phyloP scores from a whole-genome alignment of 1,284 basidiomycete genomes.

The Rhodotorula sp. region DNA sequence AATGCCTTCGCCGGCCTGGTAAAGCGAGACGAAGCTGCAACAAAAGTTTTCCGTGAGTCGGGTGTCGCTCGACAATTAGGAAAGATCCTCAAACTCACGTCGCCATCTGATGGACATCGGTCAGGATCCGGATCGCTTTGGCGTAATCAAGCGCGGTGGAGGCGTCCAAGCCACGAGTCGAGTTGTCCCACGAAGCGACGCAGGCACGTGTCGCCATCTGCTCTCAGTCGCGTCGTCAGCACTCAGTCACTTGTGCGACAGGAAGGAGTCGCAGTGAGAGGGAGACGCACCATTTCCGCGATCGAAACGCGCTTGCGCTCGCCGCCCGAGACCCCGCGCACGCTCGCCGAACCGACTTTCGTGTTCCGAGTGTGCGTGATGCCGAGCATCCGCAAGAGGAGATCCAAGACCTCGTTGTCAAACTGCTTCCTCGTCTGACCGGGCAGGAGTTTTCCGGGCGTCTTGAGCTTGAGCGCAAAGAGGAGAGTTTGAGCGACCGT shows the following conservation, averaged over 20 bases:
- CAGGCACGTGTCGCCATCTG: conserved; percentile 36
- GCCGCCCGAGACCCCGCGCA: conserved; percentile 41
- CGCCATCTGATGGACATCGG: conserved; percentile 54
- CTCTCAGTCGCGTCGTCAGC: not conserved
- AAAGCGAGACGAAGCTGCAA: conserved; percentile 24
- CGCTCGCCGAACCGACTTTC: conserved; percentile 41
- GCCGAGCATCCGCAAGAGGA: conserved; percentile 61
- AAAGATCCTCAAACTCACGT: conserved; percentile 43
- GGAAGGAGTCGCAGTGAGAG: not conserved
- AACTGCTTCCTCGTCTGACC: conserved; percentile 54
- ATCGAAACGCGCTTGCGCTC: conserved; percentile 62
- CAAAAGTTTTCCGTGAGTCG: not conserved
- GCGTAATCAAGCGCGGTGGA: conserved; percentile 56
- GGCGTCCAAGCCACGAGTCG: conserved; percentile 72
- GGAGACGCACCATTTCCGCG: conserved; percentile 56
- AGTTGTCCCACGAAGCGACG: conserved; percentile 58
- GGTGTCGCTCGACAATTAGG: not conserved
- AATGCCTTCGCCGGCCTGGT: conserved; percentile 60
- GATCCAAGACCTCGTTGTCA: conserved; percentile 56
- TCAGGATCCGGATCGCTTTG: conserved; percentile 58
- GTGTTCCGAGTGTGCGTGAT: conserved; percentile 63
- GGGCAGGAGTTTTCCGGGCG: conserved; percentile 56
- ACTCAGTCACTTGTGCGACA: not conserved
- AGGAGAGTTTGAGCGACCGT: conserved; percentile 60
- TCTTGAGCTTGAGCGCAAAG: conserved; percentile 58